Conservation (phyloP, 257 asterid species). For the Ehretia macrophylla region DNA sequence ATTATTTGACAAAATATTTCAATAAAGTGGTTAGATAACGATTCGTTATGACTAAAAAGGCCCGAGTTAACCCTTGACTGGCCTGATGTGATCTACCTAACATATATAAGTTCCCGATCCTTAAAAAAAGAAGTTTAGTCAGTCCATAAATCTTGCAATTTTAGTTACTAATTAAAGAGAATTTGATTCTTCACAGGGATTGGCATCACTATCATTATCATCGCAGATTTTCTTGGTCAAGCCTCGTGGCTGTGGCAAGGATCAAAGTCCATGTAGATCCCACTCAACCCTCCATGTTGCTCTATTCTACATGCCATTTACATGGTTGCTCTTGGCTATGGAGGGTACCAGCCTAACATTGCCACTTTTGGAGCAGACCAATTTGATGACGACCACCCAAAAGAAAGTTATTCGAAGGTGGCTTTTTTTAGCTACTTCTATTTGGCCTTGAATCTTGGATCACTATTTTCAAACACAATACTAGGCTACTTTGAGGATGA, state of each 20-base stretch:
- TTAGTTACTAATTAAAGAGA: background rate
- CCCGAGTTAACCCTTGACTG: too few relatives aligned
- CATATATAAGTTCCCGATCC: too few relatives aligned
- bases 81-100: too few relatives aligned
- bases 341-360: slow-evolving; percentile 87
- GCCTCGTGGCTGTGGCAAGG: slow-evolving; percentile 78
- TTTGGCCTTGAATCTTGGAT: slow-evolving; percentile 78
- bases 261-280: slow-evolving; percentile 34
- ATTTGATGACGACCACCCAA: slow-evolving; percentile 69
- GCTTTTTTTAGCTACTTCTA: slow-evolving; percentile 89
- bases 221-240: slow-evolving; percentile 56
- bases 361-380: slow-evolving; percentile 97
- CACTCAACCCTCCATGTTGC: slow-evolving; percentile 48
- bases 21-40: too few relatives aligned
- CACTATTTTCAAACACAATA: slow-evolving; percentile 72
- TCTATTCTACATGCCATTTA: slow-evolving; percentile 63
- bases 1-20: too few relatives aligned
- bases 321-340: slow-evolving; percentile 89
- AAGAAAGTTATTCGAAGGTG: slow-evolving; percentile 72
- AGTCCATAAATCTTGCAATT: too few relatives aligned
- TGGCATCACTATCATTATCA: slow-evolving; percentile 51
- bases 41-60: too few relatives aligned
- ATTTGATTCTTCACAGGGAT: slow-evolving; percentile 48
- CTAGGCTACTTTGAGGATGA: slow-evolving; percentile 75
- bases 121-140: too few relatives aligned